phyloP scores from a whole-genome alignment of 2,329 filamentous ascomycete genomes.

The Rhinocladiella mackenziei region DNA sequence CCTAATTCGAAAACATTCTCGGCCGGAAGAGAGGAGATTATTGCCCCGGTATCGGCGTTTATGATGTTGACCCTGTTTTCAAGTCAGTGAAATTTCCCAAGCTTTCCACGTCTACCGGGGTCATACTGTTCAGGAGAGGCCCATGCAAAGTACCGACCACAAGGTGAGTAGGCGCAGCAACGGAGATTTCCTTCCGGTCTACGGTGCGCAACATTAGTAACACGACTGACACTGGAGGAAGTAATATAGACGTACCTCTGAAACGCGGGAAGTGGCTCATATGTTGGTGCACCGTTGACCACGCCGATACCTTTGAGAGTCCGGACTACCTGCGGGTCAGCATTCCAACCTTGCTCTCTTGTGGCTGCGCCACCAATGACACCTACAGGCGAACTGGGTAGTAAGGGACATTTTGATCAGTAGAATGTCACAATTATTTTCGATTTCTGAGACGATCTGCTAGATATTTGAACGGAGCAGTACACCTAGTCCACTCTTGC shows the following conservation, averaged over 20 bases:
- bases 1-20: conserved; percentile 88
- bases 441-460: background rate
- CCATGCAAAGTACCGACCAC: conserved; percentile 94
- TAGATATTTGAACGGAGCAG: background rate
- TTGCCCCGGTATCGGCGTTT: conserved; percentile 71
- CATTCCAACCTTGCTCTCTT: conserved; percentile 4
- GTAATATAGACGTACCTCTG: conserved; percentile 42
- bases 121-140: conserved; percentile 70
- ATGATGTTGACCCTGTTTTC: conserved; percentile 68
- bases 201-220: conserved; percentile 25
- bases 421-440: background rate
- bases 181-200: conserved; percentile 91
- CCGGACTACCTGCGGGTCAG: conserved; percentile 55
- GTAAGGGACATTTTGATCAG: conserved; percentile 68
- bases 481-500: no score
- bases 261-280: conserved; percentile 80
- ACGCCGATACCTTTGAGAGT: conserved; percentile 95
- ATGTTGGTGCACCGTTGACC: conserved; percentile 84
- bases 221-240: background rate
- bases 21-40: conserved; percentile 70
- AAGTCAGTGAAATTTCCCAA: conserved; percentile 2
- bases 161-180: conserved; percentile 92
- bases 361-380: background rate
- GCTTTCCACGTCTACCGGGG: background rate
- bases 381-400: conserved; percentile 83